Base-by-base conservation (phyloP, 352 stramenopile genomes). In the Phytopythium delawarense region DNA sequence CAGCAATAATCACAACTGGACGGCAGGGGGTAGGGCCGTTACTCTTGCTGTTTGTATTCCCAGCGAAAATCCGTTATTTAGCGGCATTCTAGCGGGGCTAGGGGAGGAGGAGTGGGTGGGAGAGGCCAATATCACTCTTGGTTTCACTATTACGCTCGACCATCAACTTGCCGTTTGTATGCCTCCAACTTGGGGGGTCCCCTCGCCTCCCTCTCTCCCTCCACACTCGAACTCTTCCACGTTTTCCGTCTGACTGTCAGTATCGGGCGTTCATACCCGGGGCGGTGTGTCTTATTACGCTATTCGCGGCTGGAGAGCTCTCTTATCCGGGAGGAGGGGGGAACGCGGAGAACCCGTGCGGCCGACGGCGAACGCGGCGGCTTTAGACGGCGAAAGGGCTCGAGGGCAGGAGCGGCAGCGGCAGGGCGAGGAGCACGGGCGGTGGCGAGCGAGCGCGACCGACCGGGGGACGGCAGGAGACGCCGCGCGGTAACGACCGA, bases 271-370 rank as follows among this genome's bases (percentile, higher is more conserved):
- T 46, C 20, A 23, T 12, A 46, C 40, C 40, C 20, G 13, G 40
- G 2, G 4, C 16, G 13, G 4, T 12, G 16, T 18, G 21, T 53
- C 46, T 53, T 53, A 53, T 53, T 53, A 53, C 46, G 25, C 5
- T 30, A 35, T 53, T 53, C 21, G 46, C 46, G 46, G 13, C 46
- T 53, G n/a, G 23, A 52, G 46, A 21, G 42, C 42, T 49, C 20
- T 30, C 45, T 51, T 16, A 28, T 23, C 21, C 45, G 35, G 35
- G 35, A 15, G 12, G 35, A 40, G 12, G 35, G 9, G 35, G 9
- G 16, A 7, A 40, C 2, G 28, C 28, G 28, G 28, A 32, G 28
- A 40, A 11, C 35, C 35, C 8, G 35, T 2, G 35, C 35, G 35
- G 35, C 6, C 35, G 35, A 40, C 35, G 35, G 35, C 35, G 35